Evolutionary conservation across 2,329 filamentous ascomycete species (phyloP).

Genomic region (Pseudopyricularia cyperi): DNA sequence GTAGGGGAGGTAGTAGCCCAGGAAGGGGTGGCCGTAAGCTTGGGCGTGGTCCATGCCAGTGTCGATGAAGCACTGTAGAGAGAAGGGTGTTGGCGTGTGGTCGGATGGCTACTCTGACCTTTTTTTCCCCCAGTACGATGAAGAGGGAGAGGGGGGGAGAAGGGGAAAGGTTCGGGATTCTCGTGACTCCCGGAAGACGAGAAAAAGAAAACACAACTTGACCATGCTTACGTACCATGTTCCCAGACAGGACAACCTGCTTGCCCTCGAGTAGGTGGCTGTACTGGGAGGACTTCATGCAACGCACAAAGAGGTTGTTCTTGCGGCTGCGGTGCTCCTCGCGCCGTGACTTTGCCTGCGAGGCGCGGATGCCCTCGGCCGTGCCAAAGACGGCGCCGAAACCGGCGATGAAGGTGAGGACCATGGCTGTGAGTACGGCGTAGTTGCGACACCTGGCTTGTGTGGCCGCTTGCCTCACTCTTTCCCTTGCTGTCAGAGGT

Average conservation of each 20-base stretch:
- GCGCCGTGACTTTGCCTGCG: slow-evolving; percentile 28
- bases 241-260: slow-evolving; percentile 28
- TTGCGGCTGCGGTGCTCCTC: slow-evolving; percentile 34
- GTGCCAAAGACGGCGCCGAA: slow-evolving; percentile 30
- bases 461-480: background rate
- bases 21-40: slow-evolving; percentile 33
- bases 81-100: background rate
- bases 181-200: no score
- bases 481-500: background rate
- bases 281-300: slow-evolving; percentile 30
- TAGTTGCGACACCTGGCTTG: background rate
- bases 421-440: slow-evolving; percentile 7
- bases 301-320: slow-evolving; percentile 32
- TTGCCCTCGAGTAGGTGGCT: slow-evolving; percentile 29
- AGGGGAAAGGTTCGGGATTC: no score
- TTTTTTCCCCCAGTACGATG: background rate
- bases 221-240: slow-evolving; percentile 11
- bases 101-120: slow-evolving; percentile 1
- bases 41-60: slow-evolving; percentile 17
- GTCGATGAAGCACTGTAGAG: slow-evolving; percentile 31
- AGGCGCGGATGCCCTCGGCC: slow-evolving; percentile 31
- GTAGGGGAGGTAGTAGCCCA: slow-evolving; percentile 44
- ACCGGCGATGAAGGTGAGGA: slow-evolving; percentile 21
- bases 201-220: background rate
- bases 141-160: no score